A percentile compares a stretch with the other conserved stretches of the same genome.
phyloP scores from a whole-genome alignment of 2,329 filamentous ascomycete genomes.

The Chaetomium olivaceum region DNA sequence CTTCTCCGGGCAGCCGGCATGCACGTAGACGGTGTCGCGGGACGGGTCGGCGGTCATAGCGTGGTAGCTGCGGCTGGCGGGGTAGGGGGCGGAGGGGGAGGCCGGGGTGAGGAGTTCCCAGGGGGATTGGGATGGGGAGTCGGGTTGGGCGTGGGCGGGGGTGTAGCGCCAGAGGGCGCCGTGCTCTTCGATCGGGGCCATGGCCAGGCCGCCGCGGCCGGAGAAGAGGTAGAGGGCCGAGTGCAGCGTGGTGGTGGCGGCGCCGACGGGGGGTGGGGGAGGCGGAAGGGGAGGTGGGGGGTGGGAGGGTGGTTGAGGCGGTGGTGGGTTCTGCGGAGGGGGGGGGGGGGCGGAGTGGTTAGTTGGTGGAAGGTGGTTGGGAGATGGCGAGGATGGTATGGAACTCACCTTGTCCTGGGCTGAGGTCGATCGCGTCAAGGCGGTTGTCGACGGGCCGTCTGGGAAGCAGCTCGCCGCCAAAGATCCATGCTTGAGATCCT shows the following conservation, averaged over 20 bases:
- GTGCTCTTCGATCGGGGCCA: slow-evolving; percentile 60
- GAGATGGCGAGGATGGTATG: not conserved
- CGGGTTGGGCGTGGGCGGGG: slow-evolving; percentile 35
- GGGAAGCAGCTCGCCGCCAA: slow-evolving; percentile 53
- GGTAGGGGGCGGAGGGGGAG: slow-evolving; percentile 41
- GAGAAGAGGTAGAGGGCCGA: slow-evolving; percentile 60
- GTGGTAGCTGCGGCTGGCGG: slow-evolving; percentile 59
- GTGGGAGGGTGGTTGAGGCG: slow-evolving; percentile 29
- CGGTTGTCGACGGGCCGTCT: slow-evolving; percentile 53
- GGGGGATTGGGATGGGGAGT: not conserved
- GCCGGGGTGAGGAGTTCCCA: slow-evolving; percentile 52
- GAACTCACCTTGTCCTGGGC: slow-evolving; percentile 3
- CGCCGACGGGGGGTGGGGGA: slow-evolving; percentile 57
- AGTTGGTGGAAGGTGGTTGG: not conserved
- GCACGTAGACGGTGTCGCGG: slow-evolving; percentile 53
- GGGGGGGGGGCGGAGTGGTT: not conserved
- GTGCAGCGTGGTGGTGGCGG: slow-evolving; percentile 49
- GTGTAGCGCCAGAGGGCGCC: slow-evolving; percentile 58
- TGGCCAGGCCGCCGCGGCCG: slow-evolving; percentile 54
- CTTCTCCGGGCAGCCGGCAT: slow-evolving; percentile 60
- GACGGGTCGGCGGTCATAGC: slow-evolving; percentile 42
- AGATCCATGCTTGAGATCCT: slow-evolving; percentile 45
- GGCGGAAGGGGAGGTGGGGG: slow-evolving; percentile 16
- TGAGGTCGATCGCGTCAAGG: slow-evolving; percentile 44
- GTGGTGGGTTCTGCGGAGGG: not conserved